Evolutionary conservation across 441 rosid species (phyloP).

Genomic region (Hura crepitans): DNA sequence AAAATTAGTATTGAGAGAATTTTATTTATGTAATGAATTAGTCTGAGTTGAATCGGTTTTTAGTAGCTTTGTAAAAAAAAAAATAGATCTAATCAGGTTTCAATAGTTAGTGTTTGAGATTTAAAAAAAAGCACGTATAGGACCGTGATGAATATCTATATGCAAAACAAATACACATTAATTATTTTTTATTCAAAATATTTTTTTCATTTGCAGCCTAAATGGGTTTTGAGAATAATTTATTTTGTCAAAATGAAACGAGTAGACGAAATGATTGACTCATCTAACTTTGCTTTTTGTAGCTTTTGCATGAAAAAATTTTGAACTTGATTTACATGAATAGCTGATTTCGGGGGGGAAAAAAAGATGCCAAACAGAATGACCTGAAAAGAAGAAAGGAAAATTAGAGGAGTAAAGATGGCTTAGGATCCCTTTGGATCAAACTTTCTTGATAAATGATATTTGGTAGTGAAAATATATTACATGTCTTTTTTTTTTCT

Average conservation of each 20-base stretch:
- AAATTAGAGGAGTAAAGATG: not conserved
- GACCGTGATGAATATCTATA: too few species aligned
- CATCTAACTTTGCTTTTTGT: not conserved
- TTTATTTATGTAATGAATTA: too few species aligned
- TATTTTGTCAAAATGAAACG: not conserved
- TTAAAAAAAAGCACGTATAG: too few species aligned
- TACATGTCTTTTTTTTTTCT: too few species aligned
- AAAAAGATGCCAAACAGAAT: not conserved
- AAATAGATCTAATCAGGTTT: too few species aligned
- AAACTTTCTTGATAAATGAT: not conserved
- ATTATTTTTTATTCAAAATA: not conserved
- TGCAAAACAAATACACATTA: too few species aligned
- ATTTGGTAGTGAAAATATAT: too few species aligned
- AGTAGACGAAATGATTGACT: conserved; percentile 18
- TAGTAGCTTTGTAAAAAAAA: too few species aligned
- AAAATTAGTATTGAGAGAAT: too few species aligned
- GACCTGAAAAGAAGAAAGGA: not conserved
- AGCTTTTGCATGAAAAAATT: not conserved
- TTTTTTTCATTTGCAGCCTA: not conserved
- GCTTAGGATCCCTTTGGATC: conserved; percentile 16
- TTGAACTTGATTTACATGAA: not conserved
- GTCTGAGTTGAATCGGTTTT: too few species aligned
- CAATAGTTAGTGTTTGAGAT: too few species aligned
- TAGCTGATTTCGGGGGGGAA: not conserved
- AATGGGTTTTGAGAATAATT: not conserved